A percentile compares a stretch with the other conserved stretches of the same genome.
Evolutionary conservation across 768 basidiomycete genomes (phyloP).

Genomic region (Collybia mongolica): DNA sequence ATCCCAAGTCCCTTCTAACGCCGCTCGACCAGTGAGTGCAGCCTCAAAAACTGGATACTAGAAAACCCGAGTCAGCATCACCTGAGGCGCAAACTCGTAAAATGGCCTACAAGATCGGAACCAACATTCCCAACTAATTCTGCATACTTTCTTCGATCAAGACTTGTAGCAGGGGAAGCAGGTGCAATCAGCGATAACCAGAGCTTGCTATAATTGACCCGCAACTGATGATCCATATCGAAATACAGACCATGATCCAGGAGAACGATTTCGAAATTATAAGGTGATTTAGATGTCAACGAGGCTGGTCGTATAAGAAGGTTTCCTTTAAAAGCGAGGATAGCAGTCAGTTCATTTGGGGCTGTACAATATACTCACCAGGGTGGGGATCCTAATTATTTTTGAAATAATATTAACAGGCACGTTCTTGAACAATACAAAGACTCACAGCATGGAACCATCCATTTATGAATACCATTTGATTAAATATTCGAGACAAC

Average conservation of each 20-base stretch:
- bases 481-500: conserved; percentile 85
- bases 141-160: conserved; percentile 83
- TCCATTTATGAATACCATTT: conserved; percentile 95
- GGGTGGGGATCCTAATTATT: conserved; percentile 77
- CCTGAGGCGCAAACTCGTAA: conserved; percentile 3
- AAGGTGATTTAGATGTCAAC: conserved; percentile 64
- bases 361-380: conserved; percentile 36
- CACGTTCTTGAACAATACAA: not conserved
- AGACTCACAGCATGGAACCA: conserved; percentile 78
- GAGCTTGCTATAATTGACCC: conserved; percentile 82
- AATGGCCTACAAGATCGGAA: conserved; percentile 69
- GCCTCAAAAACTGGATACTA: conserved; percentile 95
- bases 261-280: conserved; percentile 95
- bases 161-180: conserved; percentile 60
- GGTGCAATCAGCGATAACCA: conserved; percentile 88
- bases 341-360: not conserved
- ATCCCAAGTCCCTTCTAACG: conserved; percentile 62
- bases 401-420: conserved; percentile 5
- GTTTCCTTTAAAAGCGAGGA: conserved; percentile 54
- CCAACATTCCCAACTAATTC: conserved; percentile 88
- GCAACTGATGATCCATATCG: conserved; percentile 76
- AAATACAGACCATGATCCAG: conserved; percentile 96
- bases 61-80: not conserved
- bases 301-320: conserved; percentile 82
- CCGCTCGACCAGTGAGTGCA: conserved; percentile 87